Evolutionary conservation across 2,329 filamentous ascomycete genomes (phyloP), one percentile per base, ranked within the genome.

Genomic region (Talaromyces sp.): DNA sequence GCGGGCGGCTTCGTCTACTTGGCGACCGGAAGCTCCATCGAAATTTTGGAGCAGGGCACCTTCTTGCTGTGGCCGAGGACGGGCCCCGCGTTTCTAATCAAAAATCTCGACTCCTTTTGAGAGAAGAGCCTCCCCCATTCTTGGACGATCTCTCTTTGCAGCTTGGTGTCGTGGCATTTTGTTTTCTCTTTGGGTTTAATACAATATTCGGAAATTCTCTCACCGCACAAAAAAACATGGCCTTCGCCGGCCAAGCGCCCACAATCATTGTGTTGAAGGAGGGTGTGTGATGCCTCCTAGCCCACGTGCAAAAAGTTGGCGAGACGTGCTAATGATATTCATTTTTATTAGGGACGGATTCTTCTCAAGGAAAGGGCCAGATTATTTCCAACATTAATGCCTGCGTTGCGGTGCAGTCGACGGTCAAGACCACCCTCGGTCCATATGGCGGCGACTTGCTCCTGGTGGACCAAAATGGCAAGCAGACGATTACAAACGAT

Each of bases 361-460:
- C 92, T 70, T 98, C 95, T 58, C 95, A 99, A 79, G 95, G 95
- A 72, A 95, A 96, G 77, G 93, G 93, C 59, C 95, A 99, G 80
- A 89, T 99, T 71, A 80, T 99, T 71, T 96, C 93, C 70, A 99
- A 99, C 79, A 98, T 99, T 81, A 97, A 96, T 81, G 95, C 95
- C 67, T 99, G 95, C 77, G 83, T 97, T 70, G 93, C 95, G 26
- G 93, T 99, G 46, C 95, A 99, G 80, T 85, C 88, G 56, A 98
- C 93, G 62, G 93, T 99, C 81, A 96, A 96, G 81, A 91, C 89
- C 71, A 99, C 95, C 21, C 84, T 99, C 38, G 95, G 95, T 46
- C 95, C 95, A 35, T 99, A 98, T 79, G 95, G 95, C 74, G 95
- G 95, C 72, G 95, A 99, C 80, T 81, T 98, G 75, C 84, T 99